phyloP scores from a whole-genome alignment of 495 filamentous ascomycete genomes.

The Penicillium salamii region DNA sequence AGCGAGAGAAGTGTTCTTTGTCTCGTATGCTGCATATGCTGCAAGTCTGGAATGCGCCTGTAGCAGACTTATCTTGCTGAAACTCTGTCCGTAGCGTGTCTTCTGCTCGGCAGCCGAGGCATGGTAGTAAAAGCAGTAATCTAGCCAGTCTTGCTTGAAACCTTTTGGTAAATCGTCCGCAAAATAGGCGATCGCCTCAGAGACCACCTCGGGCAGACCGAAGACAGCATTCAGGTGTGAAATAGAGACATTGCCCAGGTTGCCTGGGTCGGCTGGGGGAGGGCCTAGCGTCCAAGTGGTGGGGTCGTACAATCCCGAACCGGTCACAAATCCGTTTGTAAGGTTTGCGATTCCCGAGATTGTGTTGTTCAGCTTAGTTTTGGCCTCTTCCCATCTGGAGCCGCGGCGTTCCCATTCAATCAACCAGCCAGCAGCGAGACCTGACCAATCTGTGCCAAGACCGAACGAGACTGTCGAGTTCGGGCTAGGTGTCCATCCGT shows the following conservation, averaged over 20 bases:
- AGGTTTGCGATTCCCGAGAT: constrained; percentile 40
- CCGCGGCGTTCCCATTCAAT: constrained; percentile 47
- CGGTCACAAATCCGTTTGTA: constrained; percentile 48
- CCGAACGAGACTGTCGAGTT: constrained; percentile 34
- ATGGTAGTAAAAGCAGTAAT: constrained; percentile 42
- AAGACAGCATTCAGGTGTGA: constrained; percentile 46
- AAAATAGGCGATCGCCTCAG: constrained; percentile 36
- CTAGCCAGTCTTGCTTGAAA: constrained; percentile 41
- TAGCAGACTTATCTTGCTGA: constrained; percentile 31
- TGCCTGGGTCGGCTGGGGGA: constrained; percentile 39
- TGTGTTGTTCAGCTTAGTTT: constrained; percentile 32
- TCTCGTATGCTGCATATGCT: constrained; percentile 34
- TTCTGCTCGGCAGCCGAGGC: constrained; percentile 35
- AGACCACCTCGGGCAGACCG: constrained; percentile 42
- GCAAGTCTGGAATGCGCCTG: constrained; percentile 48
- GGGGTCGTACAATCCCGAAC: constrained; percentile 40
- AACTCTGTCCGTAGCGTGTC: constrained; percentile 39
- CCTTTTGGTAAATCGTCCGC: constrained; percentile 19
- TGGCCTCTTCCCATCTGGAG: constrained; percentile 40
- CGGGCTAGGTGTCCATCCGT: constrained; percentile 40
- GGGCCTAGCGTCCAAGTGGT: constrained; percentile 36
- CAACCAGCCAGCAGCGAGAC: constrained; percentile 44
- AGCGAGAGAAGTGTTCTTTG: constrained; percentile 27
- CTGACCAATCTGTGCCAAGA: constrained; percentile 48
- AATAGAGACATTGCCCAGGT: constrained; percentile 36